These are phyloP conservation scores for Chaetomium strumarium DNA, from an alignment of 2,329 filamentous ascomycete species.

Conservation along the genomic window DNA sequence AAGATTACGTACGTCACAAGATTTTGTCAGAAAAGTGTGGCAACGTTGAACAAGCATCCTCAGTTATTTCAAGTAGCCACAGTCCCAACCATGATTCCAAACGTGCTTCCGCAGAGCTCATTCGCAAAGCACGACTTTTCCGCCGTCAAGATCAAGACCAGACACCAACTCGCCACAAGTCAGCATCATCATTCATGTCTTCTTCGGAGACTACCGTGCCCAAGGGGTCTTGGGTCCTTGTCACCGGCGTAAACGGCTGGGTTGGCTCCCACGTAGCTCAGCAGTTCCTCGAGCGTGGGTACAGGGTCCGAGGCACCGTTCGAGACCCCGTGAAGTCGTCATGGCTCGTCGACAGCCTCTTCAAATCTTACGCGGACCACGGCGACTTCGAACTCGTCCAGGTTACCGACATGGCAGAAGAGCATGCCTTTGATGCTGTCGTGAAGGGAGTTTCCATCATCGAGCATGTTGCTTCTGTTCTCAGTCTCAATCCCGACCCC, in stretches of 20 bases:
- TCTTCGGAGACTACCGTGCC: background rate
- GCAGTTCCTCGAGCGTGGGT: background rate
- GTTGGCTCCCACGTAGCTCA: background rate
- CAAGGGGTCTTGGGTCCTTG: background rate
- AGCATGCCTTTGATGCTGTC: background rate
- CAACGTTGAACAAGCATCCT: too few relatives aligned
- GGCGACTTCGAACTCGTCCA: background rate
- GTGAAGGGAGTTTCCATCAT: slow-evolving; percentile 24
- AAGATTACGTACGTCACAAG: too few relatives aligned
- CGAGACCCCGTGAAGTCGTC: background rate
- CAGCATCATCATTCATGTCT: slow-evolving; percentile 20
- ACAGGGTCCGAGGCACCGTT: background rate
- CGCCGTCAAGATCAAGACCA: too few relatives aligned
- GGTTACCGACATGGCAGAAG: background rate
- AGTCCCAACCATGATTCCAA: too few relatives aligned
- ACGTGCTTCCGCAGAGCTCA: too few relatives aligned
- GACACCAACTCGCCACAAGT: too few relatives aligned
- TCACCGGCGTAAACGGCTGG: background rate
- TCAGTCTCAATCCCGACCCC: slow-evolving; percentile 33
- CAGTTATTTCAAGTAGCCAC: too few relatives aligned
- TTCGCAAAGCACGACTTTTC: too few relatives aligned
- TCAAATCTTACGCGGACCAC: background rate
- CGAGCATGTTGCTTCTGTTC: slow-evolving; percentile 35
- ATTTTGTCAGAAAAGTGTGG: too few relatives aligned
- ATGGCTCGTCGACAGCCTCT: background rate